A percentile compares a stretch with the other conserved stretches of the same genome.
phyloP scores from a whole-genome alignment of 305 asterid species.

The Solanum hybrid region DNA sequence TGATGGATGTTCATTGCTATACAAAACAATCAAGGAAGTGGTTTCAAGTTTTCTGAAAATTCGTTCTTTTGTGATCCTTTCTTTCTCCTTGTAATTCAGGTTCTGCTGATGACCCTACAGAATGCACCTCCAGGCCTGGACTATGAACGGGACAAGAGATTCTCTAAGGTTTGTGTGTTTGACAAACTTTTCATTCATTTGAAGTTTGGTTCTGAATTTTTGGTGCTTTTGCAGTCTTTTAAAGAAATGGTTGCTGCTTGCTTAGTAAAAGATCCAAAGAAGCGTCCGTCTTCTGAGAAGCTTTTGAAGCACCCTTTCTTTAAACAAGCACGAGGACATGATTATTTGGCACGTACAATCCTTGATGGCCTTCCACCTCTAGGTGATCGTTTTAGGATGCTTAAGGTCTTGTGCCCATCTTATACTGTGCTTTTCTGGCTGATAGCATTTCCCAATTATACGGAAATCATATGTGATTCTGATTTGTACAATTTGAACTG shows the following conservation, averaged over 20 bases:
- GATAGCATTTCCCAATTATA: neutral
- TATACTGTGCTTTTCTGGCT: constrained; percentile 20
- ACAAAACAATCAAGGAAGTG: neutral
- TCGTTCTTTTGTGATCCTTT: constrained; percentile 13
- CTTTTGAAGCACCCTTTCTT: constrained; percentile 91
- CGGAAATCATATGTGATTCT: neutral
- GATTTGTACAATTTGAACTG: constrained; percentile 8
- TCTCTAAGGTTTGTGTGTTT: constrained; percentile 65
- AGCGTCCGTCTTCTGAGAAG: constrained; percentile 87
- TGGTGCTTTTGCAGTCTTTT: constrained; percentile 56
- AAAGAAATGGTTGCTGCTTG: constrained; percentile 92
- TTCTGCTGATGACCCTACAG: constrained; percentile 93
- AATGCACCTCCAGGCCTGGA: constrained; percentile 99
- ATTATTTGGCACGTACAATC: constrained; percentile 56
- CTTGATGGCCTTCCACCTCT: constrained; percentile 73
- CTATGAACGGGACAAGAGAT: constrained; percentile 88
- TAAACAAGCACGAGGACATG: constrained; percentile 62
- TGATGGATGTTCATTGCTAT: constrained; percentile 11
- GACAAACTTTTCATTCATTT: constrained; percentile 4
- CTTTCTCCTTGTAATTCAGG: constrained; percentile 44
- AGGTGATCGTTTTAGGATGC: constrained; percentile 90
- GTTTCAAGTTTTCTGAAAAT: neutral
- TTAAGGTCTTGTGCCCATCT: constrained; percentile 68
- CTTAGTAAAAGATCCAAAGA: constrained; percentile 96
- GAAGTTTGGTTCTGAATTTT: constrained; percentile 19